Evolutionary conservation across 1,284 basidiomycete species (phyloP).

Genomic region (Papiliotrema nemorosa): DNA sequence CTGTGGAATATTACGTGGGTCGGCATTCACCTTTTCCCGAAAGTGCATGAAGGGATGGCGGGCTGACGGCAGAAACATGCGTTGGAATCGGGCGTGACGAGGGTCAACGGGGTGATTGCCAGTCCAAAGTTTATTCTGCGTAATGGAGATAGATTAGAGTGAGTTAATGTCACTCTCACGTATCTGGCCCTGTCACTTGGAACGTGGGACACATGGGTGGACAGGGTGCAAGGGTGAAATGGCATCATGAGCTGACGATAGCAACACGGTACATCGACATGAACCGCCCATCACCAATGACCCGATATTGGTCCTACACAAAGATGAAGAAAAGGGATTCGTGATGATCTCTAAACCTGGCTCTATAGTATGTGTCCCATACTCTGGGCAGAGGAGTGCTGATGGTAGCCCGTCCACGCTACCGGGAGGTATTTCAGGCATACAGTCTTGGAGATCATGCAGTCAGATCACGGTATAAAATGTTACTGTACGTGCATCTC

Average conservation of each 20-base stretch:
- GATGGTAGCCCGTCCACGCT: conserved; percentile 77
- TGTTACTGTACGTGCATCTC: conserved; percentile 66
- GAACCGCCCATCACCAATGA: conserved; percentile 91
- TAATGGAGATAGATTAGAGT: conserved; percentile 90
- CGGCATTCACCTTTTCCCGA: neutral
- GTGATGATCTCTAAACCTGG: conserved; percentile 94
- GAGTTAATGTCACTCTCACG: conserved; percentile 38
- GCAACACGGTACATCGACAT: conserved; percentile 90
- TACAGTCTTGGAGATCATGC: conserved; percentile 81
- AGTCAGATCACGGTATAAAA: conserved; percentile 78
- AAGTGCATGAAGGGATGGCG: neutral
- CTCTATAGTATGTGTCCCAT: conserved; percentile 65
- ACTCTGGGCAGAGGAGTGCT: neutral
- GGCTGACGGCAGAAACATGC: conserved; percentile 66
- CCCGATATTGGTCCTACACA: conserved; percentile 73
- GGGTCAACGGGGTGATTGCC: conserved; percentile 82
- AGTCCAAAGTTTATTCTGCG: conserved; percentile 72
- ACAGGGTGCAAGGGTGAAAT: too few species aligned
- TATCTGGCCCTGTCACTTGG: too few species aligned
- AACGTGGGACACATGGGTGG: too few species aligned
- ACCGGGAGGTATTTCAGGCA: conserved; percentile 84
- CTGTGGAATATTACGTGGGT: conserved; percentile 87
- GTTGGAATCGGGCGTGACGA: conserved; percentile 88
- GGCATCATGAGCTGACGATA: conserved; percentile 41
- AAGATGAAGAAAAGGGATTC: conserved; percentile 74